A percentile compares a stretch with the other conserved stretches of the same genome.
Evolutionary conservation across 306 rosid genomes (phyloP).

Genomic region (Oxytropis ochrocephala): DNA sequence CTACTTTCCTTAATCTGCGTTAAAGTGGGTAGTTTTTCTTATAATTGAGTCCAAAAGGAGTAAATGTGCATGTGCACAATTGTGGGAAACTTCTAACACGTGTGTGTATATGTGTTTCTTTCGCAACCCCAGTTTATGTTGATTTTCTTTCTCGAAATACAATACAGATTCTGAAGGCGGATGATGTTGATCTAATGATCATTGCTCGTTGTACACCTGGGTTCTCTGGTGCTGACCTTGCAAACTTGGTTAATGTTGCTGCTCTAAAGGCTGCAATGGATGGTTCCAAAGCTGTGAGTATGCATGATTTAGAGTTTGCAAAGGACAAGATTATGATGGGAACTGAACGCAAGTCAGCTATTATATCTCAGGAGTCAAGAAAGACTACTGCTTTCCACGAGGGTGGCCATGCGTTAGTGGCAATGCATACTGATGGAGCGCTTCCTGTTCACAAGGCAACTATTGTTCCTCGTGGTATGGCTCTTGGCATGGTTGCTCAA

Average conservation of each 20-base stretch:
- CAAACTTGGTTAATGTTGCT: slow-evolving; percentile 79
- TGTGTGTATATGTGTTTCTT: background rate
- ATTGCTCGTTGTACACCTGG: slow-evolving; percentile 87
- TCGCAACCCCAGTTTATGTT: background rate
- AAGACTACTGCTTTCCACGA: slow-evolving; percentile 77
- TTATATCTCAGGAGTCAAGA: slow-evolving; percentile 65
- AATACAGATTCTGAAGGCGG: slow-evolving; percentile 67
- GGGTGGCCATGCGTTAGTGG: slow-evolving; percentile 94
- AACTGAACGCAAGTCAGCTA: slow-evolving; percentile 83
- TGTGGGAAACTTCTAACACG: background rate
- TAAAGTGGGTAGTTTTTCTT: no score
- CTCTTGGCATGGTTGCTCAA: slow-evolving; percentile 90
- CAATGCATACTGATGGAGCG: slow-evolving; percentile 80
- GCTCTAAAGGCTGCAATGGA: slow-evolving; percentile 94
- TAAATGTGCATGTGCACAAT: background rate
- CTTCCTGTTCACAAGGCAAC: slow-evolving; percentile 89
- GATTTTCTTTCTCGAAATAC: background rate
- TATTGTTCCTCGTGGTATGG: slow-evolving; percentile 80
- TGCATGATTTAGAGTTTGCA: slow-evolving; percentile 84
- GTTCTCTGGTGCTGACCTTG: slow-evolving; percentile 91
- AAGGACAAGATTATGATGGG: slow-evolving; percentile 93
- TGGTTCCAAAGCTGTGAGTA: slow-evolving; percentile 73
- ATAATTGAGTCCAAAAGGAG: no score
- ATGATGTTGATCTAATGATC: slow-evolving; percentile 74
- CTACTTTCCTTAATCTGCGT: no score